phyloP scores from a whole-genome alignment of 2,329 filamentous ascomycete species.

The Beauveria scarabaeidicola region DNA sequence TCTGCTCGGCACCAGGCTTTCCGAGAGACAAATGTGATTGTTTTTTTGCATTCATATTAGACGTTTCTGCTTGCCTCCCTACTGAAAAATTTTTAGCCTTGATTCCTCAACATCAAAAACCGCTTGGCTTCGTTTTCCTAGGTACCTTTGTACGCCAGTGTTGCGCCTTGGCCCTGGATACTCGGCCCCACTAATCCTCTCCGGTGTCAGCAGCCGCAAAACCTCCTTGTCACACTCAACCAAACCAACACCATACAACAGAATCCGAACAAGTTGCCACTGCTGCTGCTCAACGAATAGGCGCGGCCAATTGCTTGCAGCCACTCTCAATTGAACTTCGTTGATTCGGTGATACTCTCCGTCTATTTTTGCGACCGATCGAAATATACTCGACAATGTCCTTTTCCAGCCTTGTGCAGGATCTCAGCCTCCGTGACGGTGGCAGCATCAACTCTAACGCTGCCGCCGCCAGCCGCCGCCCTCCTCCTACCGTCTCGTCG shows the following conservation, averaged over 20 bases:
- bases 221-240: not conserved
- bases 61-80: not conserved
- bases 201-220: not conserved
- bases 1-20: not conserved
- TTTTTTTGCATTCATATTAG: not conserved
- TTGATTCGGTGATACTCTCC: not conserved
- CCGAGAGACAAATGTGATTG: not conserved
- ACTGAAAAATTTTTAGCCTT: not conserved
- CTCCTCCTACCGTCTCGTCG: conserved; percentile 34
- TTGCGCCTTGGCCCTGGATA: not conserved
- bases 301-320: not conserved
- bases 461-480: conserved; percentile 29
- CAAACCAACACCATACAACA: not conserved
- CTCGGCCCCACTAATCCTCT: conserved; percentile 5
- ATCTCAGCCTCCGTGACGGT: conserved; percentile 51
- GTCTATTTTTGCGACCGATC: not conserved
- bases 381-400: conserved; percentile 39
- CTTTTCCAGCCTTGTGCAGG: conserved; percentile 59
- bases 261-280: not conserved
- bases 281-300: not conserved
- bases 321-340: not conserved
- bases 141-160: not conserved
- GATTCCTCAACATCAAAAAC: not conserved
- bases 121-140: not conserved
- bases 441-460: conserved; percentile 28